Evolutionary conservation across 2,329 filamentous ascomycete species (phyloP).

Genomic region (Trichoderma hamatum): DNA sequence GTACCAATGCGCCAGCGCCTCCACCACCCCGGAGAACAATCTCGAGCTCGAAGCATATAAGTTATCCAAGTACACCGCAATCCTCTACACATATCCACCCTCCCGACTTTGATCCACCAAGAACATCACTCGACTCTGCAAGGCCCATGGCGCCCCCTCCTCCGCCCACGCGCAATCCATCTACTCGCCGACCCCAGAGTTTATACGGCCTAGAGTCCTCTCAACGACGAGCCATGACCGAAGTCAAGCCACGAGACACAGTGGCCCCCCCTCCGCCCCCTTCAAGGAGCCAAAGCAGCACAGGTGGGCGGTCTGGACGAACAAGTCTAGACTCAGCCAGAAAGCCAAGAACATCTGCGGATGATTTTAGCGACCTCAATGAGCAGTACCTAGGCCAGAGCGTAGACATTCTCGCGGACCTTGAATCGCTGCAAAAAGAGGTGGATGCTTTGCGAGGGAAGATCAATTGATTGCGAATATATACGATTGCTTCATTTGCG

Average conservation of each 20-base stretch:
- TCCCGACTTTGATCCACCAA: slow-evolving; percentile 27
- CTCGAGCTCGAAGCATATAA: slow-evolving; percentile 41
- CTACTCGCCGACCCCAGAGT: slow-evolving; percentile 50
- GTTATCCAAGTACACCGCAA: slow-evolving; percentile 33
- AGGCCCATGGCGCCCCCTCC: slow-evolving; percentile 44
- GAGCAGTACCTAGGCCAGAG: slow-evolving; percentile 40
- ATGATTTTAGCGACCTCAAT: background rate
- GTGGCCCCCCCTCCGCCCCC: slow-evolving; percentile 53
- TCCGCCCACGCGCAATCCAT: slow-evolving; percentile 50
- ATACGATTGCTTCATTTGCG: background rate
- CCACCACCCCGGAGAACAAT: slow-evolving; percentile 58
- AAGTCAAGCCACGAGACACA: slow-evolving; percentile 38
- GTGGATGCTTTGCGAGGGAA: slow-evolving; percentile 64
- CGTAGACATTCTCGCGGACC: slow-evolving; percentile 69
- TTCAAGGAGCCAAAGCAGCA: slow-evolving; percentile 48
- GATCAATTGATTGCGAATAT: background rate
- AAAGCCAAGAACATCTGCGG: slow-evolving; percentile 8
- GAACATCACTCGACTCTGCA: slow-evolving; percentile 31
- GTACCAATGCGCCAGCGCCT: slow-evolving; percentile 51
- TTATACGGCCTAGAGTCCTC: slow-evolving; percentile 46
- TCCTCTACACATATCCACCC: slow-evolving; percentile 30
- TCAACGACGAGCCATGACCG: slow-evolving; percentile 35
- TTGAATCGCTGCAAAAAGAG: slow-evolving; percentile 72
- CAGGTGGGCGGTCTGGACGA: slow-evolving; percentile 42
- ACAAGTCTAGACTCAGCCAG: slow-evolving; percentile 40